A percentile compares a stretch with the other conserved stretches of the same genome.
Evolutionary conservation across 2,329 filamentous ascomycete species (phyloP).

Genomic region (Fusarium liriodendri): DNA sequence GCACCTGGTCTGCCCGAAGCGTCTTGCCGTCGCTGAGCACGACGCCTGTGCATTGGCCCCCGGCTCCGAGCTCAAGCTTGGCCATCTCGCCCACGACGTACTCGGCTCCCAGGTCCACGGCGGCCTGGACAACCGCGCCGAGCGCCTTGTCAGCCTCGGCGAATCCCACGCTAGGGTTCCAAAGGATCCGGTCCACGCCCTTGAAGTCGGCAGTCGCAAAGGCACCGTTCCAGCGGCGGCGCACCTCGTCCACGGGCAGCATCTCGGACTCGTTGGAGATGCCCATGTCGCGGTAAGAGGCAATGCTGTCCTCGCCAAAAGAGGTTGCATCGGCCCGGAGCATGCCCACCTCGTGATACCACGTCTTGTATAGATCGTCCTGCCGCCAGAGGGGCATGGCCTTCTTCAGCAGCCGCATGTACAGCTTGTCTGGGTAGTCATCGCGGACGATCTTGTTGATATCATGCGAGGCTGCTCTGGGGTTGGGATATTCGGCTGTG

Average conservation of each 20-base stretch:
- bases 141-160: slow-evolving; percentile 68
- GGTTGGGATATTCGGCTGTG: slow-evolving; percentile 50
- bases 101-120: slow-evolving; percentile 64
- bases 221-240: slow-evolving; percentile 65
- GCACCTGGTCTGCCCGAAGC: slow-evolving; percentile 62
- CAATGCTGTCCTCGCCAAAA: slow-evolving; percentile 58
- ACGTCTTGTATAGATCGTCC: slow-evolving; percentile 62
- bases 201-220: slow-evolving; percentile 69
- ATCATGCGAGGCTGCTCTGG: slow-evolving; percentile 59
- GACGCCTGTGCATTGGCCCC: slow-evolving; percentile 62
- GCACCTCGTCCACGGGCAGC: slow-evolving; percentile 63
- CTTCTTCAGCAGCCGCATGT: slow-evolving; percentile 54
- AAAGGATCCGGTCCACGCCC: slow-evolving; percentile 64
- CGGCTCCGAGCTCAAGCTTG: slow-evolving; percentile 58
- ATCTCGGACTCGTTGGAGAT: slow-evolving; percentile 54
- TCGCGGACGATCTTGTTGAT: slow-evolving; percentile 58
- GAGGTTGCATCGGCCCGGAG: slow-evolving; percentile 53
- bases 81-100: slow-evolving; percentile 64
- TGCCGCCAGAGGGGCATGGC: slow-evolving; percentile 54
- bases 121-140: slow-evolving; percentile 63
- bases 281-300: slow-evolving; percentile 49
- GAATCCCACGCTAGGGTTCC: slow-evolving; percentile 70
- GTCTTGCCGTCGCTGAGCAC: slow-evolving; percentile 57
- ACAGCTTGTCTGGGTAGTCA: slow-evolving; percentile 54
- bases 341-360: slow-evolving; percentile 71